Conservation (phyloP, 2,329 filamentous ascomycete species). For the Fusarium cicatricum region DNA sequence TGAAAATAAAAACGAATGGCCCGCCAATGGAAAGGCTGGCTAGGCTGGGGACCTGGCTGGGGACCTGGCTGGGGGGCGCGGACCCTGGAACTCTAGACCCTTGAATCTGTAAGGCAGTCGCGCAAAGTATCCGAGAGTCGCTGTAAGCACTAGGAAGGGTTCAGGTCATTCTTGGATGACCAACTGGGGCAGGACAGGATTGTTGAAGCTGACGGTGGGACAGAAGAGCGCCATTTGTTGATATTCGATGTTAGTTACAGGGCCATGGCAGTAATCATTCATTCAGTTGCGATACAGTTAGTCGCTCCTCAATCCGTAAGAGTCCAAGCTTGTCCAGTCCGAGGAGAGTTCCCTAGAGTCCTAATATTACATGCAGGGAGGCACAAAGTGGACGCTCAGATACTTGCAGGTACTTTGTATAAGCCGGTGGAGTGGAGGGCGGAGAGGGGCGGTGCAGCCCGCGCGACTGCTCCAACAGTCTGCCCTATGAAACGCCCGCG, state of each 20-base stretch:
- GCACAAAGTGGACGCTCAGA: neutral
- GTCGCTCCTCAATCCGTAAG: too few relatives aligned
- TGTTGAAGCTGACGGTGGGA: neutral
- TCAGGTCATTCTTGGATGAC: neutral
- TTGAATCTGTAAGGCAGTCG: neutral
- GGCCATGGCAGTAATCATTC: too few relatives aligned
- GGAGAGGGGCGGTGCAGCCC: constrained; percentile 26
- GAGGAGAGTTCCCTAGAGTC: too few relatives aligned
- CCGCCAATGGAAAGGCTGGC: neutral
- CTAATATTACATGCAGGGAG: neutral
- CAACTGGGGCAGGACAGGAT: neutral
- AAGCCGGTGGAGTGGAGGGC: constrained; percentile 6
- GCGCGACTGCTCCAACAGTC: constrained; percentile 10
- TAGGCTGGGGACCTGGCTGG: constrained; percentile 4
- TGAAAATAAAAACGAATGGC: neutral
- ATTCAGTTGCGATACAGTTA: too few relatives aligned
- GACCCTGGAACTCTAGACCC: constrained; percentile 26
- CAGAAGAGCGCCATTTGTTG: too few relatives aligned
- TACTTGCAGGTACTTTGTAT: neutral
- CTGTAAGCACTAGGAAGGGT: neutral
- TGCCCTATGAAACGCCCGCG: constrained; percentile 34
- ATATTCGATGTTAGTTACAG: too few relatives aligned
- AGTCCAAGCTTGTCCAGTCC: too few relatives aligned
- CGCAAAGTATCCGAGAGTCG: neutral
- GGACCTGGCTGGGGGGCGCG: constrained; percentile 7